Evolutionary conservation across 331 rosid genomes (phyloP).

Genomic region (Cydonia oblonga): DNA sequence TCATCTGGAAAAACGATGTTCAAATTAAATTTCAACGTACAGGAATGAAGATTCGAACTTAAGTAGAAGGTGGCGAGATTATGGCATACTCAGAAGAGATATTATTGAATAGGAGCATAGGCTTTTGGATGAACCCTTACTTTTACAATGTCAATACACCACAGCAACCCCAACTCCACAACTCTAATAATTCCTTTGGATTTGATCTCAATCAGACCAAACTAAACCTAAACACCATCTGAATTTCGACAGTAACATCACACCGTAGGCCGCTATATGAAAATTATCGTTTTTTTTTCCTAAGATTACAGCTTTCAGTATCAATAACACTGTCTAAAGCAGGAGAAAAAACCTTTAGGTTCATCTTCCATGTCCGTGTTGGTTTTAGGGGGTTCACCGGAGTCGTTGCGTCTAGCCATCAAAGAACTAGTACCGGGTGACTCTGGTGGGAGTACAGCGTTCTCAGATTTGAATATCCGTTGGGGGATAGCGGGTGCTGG

Average conservation of each 20-base stretch:
- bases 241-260: constrained; percentile 11
- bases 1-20: too few species aligned
- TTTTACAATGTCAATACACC: constrained; percentile 57
- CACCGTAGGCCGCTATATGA: not conserved
- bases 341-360: constrained; percentile 53
- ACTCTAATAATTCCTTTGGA: constrained; percentile 11
- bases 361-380: constrained; percentile 31
- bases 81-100: not conserved
- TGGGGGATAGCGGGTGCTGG: constrained; percentile 33
- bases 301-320: constrained; percentile 11
- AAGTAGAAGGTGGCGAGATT: not conserved
- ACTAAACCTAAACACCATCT: constrained; percentile 15
- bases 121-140: constrained; percentile 59
- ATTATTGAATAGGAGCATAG: constrained; percentile 29
- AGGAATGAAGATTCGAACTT: not conserved
- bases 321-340: constrained; percentile 72
- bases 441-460: constrained; percentile 76
- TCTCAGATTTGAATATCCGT: constrained; percentile 47
- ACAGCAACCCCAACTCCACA: constrained; percentile 73
- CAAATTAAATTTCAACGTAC: too few species aligned
- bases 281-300: not conserved
- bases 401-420: constrained; percentile 53
- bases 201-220: constrained; percentile 15
- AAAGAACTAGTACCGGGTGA: constrained; percentile 92
- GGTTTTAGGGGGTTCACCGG: constrained; percentile 28